Evolutionary conservation across 2,329 filamentous ascomycete genomes (phyloP), one percentile per base, ranked within the genome.

Genomic region (Penicillium sp.): DNA sequence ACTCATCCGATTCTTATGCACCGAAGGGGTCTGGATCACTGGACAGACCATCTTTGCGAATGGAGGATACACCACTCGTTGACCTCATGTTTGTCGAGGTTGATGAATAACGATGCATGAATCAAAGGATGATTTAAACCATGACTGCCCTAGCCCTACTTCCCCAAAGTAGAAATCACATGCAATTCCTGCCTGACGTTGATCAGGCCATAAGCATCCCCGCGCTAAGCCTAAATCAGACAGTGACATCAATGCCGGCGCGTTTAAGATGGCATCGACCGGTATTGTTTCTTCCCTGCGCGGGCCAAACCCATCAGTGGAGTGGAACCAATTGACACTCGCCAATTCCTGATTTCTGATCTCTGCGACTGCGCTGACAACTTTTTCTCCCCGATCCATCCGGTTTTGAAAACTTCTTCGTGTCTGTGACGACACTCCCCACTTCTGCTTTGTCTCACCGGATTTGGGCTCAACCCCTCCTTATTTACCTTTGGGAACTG

Each of bases 41-140:
- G 67, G 68, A 14, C 67, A 71, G 57, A 71, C 68, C 4, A 63
- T 71, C 43, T 70, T 72, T 55, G 64, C 67, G n/a, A 72, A 72
- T 42, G 68, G 68, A 8, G 68, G 67, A 7, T 71, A 71, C 42
- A 71, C 67, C 2, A 70, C 67, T 20, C 62, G 67, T 17, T 69
- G 50, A 40, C n/a, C n/a, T n/a, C n/a, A n/a, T n/a, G n/a, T n/a
- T n/a, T n/a, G n/a, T n/a, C n/a, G n/a, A 20, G 18, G 7, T 10
- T 26, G 25, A 6, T 3, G 6, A 13, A 11, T 12, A 27, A 20
- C 27, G 3, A 13, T 14, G 6, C 26, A 28, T 18, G 30, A 22
- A 22, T 22, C 18, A 9, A 22, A 22, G 18, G 18, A 22, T 22
- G 18, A 22, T 22, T 22, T 22, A 22, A 9, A 9, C n/a, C 12